Conservation (phyloP, 2,329 filamentous ascomycete genomes). For the Raffaelea albimanens region DNA sequence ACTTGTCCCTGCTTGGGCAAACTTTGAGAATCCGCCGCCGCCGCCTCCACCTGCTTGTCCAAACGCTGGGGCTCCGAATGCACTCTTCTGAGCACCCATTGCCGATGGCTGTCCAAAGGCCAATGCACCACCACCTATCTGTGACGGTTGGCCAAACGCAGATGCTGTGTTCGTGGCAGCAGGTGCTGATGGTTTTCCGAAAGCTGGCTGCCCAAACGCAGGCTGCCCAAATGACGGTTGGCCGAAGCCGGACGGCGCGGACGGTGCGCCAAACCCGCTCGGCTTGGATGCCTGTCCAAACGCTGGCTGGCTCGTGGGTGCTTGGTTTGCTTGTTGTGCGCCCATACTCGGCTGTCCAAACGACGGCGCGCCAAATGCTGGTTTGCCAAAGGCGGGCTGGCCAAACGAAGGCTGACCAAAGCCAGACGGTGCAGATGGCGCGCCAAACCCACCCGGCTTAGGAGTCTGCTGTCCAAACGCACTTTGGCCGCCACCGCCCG, state of each 20-base stretch:
- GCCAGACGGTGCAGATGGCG: too few relatives aligned
- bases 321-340: background rate
- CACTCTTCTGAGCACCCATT: slow-evolving; percentile 23
- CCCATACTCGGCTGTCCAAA: too few relatives aligned
- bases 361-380: slow-evolving; percentile 10
- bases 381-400: too few relatives aligned
- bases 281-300: slow-evolving; percentile 24
- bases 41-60: slow-evolving; percentile 1
- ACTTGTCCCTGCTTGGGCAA: slow-evolving; percentile 14
- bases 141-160: slow-evolving; percentile 11
- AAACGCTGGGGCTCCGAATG: slow-evolving; percentile 19
- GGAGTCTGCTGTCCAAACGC: too few relatives aligned
- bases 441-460: too few relatives aligned
- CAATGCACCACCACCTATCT: slow-evolving; percentile 12
- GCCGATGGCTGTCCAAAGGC: slow-evolving; percentile 23
- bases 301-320: slow-evolving; percentile 23
- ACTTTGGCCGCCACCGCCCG: too few relatives aligned
- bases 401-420: too few relatives aligned
- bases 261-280: slow-evolving; percentile 35
- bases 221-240: slow-evolving; percentile 23
- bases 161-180: slow-evolving; percentile 5
- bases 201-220: slow-evolving; percentile 27
- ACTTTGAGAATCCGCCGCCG: slow-evolving; percentile 22
- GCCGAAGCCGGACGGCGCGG: slow-evolving; percentile 27
- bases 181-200: slow-evolving; percentile 16